Percentiles rank a stretch among this genome's conserved stretches.
These are phyloP conservation scores for Fraxinus albicans DNA, from an alignment of 305 asterid species.

Conservation along the genomic window DNA sequence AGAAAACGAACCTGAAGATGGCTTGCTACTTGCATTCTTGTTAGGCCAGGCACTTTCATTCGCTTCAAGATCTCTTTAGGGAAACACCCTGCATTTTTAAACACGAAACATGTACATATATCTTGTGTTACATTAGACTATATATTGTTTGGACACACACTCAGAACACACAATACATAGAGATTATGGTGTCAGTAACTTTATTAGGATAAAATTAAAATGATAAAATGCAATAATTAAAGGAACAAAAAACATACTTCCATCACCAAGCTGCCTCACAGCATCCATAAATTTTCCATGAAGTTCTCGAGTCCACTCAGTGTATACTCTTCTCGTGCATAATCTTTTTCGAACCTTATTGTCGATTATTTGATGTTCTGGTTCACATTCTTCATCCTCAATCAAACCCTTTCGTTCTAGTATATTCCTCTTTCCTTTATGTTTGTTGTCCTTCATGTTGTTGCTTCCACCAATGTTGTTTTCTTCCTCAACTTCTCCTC, in stretches of 20 bases:
- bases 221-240: background rate
- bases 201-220: too few species aligned
- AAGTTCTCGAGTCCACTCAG: constrained; percentile 53
- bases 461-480: background rate
- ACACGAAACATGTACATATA: background rate
- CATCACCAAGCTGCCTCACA: constrained; percentile 45
- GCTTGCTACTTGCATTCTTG: constrained; percentile 72
- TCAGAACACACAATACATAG: background rate
- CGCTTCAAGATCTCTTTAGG: constrained; percentile 52
- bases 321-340: constrained; percentile 39
- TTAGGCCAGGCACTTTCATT: constrained; percentile 61
- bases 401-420: background rate
- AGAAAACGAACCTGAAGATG: constrained; percentile 47
- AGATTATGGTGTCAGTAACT: background rate
- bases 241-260: constrained; percentile 33
- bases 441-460: constrained; percentile 1
- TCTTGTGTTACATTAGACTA: background rate
- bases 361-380: background rate
- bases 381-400: constrained; percentile 12
- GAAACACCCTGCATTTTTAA: constrained; percentile 41
- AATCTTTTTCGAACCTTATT: constrained; percentile 25
- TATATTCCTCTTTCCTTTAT: background rate
- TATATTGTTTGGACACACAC: background rate
- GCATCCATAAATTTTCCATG: constrained; percentile 51
- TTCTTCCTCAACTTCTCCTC: background rate